These are phyloP conservation scores for Blastocystis sp. DNA, from an alignment of 352 stramenopile genomes.

Conservation along the genomic window DNA sequence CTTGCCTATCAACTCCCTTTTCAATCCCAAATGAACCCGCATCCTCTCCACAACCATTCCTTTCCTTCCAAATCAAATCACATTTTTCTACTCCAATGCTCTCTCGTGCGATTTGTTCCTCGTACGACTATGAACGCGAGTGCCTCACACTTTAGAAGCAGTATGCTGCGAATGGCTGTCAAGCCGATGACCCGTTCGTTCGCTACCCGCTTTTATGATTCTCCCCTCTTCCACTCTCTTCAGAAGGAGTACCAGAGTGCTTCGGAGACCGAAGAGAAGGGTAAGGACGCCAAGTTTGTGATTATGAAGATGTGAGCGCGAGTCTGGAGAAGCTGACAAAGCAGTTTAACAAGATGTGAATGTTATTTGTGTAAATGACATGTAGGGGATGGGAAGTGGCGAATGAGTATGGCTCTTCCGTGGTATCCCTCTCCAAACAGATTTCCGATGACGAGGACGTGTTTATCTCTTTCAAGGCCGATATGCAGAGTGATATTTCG, in stretches of 20 bases:
- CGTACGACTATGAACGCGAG: background rate
- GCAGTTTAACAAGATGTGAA: slow-evolving; percentile 56
- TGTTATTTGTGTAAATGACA: background rate
- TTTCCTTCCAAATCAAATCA: no score
- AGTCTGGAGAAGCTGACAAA: slow-evolving; percentile 54
- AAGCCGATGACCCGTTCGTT: slow-evolving; percentile 14
- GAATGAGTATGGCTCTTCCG: slow-evolving; percentile 39
- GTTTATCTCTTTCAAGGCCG: slow-evolving; percentile 51
- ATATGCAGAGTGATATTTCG: slow-evolving; percentile 54
- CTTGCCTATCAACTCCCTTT: no score
- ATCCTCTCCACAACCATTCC: no score
- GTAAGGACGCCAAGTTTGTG: background rate
- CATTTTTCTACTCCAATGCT: no score
- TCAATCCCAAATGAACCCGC: no score
- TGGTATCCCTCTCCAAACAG: slow-evolving; percentile 26
- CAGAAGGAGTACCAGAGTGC: slow-evolving; percentile 40
- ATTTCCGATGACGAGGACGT: slow-evolving; percentile 54
- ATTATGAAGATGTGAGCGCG: slow-evolving; percentile 16
- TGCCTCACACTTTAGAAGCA: background rate
- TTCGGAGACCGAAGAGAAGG: slow-evolving; percentile 32
- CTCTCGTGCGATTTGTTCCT: background rate
- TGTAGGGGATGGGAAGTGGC: slow-evolving; percentile 53
- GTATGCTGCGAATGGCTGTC: background rate
- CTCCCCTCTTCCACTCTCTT: slow-evolving; percentile 14
- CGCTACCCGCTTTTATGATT: slow-evolving; percentile 53